Conservation (phyloP, 345 rosid genomes). For the Gossypium longicalyx region DNA sequence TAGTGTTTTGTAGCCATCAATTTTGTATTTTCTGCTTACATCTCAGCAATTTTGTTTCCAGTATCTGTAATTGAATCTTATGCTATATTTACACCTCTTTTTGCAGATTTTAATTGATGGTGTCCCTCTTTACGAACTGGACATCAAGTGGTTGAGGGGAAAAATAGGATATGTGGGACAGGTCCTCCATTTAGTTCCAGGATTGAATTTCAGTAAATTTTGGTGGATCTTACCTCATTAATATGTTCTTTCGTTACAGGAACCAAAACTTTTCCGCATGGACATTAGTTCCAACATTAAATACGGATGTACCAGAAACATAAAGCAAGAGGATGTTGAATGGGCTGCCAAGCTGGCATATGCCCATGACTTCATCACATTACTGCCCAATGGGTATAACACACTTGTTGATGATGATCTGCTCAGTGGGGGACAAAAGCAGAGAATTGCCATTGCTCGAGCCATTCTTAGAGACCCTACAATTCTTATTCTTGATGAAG, state of each 20-base stretch:
- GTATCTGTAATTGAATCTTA: conserved; percentile 5
- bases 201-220: conserved; percentile 1
- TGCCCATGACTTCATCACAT: conserved; percentile 84
- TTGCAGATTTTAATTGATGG: conserved; percentile 86
- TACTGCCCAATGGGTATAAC: conserved; percentile 80
- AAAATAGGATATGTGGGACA: conserved; percentile 88
- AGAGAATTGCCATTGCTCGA: conserved; percentile 94
- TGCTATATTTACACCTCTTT: neutral
- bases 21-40: neutral
- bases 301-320: conserved; percentile 68
- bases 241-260: conserved; percentile 37
- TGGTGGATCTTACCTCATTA: conserved; percentile 13
- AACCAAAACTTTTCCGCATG: conserved; percentile 91
- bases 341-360: conserved; percentile 92
- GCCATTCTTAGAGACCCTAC: conserved; percentile 90
- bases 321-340: conserved; percentile 70
- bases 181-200: conserved; percentile 35
- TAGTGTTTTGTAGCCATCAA: neutral
- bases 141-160: conserved; percentile 86
- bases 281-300: conserved; percentile 80
- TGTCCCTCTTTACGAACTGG: conserved; percentile 63
- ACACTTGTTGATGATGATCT: conserved; percentile 89
- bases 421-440: conserved; percentile 98
- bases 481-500: conserved; percentile 93
- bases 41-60: neutral